Evolutionary conservation across 176 grass and related monocot genomes (phyloP).

Genomic region (Juncus effusus): DNA sequence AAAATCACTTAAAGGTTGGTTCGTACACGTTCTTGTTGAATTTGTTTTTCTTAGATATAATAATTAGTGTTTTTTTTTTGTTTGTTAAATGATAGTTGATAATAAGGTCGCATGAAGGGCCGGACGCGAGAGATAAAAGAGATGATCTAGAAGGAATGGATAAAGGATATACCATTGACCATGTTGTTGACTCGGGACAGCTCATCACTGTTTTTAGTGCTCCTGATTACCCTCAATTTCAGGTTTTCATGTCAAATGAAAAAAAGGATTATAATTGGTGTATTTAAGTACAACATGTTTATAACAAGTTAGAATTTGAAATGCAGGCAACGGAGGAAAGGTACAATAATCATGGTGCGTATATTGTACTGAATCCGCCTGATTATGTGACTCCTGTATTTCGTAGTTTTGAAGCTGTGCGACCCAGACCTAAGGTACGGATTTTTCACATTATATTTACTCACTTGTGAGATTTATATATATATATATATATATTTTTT

Average conservation of each 20-base stretch:
- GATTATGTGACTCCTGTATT: conserved; percentile 83
- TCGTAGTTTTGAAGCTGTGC: conserved; percentile 84
- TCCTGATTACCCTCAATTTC: conserved; percentile 97
- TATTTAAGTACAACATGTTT: not conserved
- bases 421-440: conserved; percentile 71
- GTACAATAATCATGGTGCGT: conserved; percentile 77
- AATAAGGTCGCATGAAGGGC: conserved; percentile 99
- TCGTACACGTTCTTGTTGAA: conserved; percentile 11
- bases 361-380: conserved; percentile 73
- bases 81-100: conserved; percentile 80
- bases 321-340: conserved; percentile 69
- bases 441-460: not conserved
- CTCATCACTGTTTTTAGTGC: conserved; percentile 94
- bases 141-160: conserved; percentile 80
- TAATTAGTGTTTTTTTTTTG: conserved; percentile 21
- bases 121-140: conserved; percentile 85
- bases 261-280: no score
- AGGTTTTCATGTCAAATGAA: conserved; percentile 32
- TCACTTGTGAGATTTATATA: not conserved
- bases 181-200: conserved; percentile 75
- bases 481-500: not conserved
- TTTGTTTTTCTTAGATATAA: not conserved
- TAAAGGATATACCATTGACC: conserved; percentile 92
- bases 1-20: conserved; percentile 83
- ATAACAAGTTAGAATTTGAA: not conserved